Conservation (phyloP, 805 yeast species). For the Wickerhamiella slavikovae region DNA sequence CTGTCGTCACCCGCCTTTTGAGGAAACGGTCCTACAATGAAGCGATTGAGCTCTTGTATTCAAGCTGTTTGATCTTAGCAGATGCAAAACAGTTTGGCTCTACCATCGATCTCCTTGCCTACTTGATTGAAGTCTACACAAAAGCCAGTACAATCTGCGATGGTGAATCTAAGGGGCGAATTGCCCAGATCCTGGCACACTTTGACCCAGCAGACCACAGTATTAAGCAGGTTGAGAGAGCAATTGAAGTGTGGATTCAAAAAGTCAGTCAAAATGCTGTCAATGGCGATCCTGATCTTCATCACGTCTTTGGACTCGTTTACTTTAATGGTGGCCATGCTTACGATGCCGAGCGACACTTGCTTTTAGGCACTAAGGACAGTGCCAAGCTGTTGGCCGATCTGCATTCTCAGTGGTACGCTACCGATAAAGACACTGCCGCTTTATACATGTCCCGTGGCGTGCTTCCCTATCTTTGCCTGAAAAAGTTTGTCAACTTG, state of each 20-base stretch:
- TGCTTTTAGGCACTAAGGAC: conserved; percentile 44
- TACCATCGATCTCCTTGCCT: conserved; percentile 54
- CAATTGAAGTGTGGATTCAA: conserved; percentile 41
- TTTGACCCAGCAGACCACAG: conserved; percentile 36
- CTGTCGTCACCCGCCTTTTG: conserved; percentile 71
- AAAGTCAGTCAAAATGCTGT: conserved; percentile 27
- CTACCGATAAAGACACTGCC: conserved; percentile 13
- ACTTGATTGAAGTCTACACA: conserved; percentile 50
- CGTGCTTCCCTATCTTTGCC: conserved; percentile 51
- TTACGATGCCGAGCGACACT: conserved; percentile 52
- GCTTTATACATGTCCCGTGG: conserved; percentile 28
- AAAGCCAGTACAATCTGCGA: conserved; percentile 26
- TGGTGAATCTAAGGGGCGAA: conserved; percentile 25
- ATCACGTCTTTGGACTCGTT: conserved; percentile 52
- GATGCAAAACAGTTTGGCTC: conserved; percentile 58
- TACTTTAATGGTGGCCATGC: conserved; percentile 27
- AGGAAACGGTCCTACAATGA: conserved; percentile 43
- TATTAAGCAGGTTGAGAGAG: conserved; percentile 44
- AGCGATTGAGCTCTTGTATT: conserved; percentile 54
- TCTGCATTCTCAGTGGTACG: conserved; percentile 30
- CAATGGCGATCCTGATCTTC: conserved; percentile 59
- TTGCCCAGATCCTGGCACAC: conserved; percentile 23
- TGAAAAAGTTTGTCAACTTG: conserved; percentile 46
- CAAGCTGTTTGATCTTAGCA: conserved; percentile 48
- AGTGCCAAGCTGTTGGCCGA: conserved; percentile 24